These are phyloP conservation scores for Solanum dulcamara DNA, from an alignment of 257 asterid species.

Conservation along the genomic window DNA sequence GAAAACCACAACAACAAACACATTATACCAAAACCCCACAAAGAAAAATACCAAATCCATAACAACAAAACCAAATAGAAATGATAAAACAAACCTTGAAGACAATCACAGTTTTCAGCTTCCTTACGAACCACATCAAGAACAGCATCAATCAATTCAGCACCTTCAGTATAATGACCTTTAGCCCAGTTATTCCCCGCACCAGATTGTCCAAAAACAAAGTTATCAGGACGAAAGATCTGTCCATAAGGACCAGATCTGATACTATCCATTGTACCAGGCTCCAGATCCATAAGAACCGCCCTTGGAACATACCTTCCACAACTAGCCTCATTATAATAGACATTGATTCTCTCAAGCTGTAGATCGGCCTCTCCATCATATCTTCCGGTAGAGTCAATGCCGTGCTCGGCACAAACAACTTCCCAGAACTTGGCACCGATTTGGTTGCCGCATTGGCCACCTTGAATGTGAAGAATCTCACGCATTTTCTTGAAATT, in stretches of 20 bases:
- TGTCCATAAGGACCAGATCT: not conserved
- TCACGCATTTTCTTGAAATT: not conserved
- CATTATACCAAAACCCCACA: not conserved
- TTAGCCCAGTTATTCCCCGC: not conserved
- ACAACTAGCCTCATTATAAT: not conserved
- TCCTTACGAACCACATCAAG: not conserved
- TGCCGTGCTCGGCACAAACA: not conserved
- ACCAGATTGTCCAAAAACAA: not conserved
- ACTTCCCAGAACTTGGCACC: conserved; percentile 1
- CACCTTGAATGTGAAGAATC: not conserved
- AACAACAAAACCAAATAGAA: not conserved
- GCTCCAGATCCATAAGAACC: not conserved
- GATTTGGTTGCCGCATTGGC: not conserved
- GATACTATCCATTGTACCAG: not conserved
- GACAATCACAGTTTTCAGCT: not conserved
- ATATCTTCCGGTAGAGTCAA: not conserved
- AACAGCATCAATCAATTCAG: not conserved
- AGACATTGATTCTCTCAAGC: not conserved
- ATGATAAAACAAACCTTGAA: not conserved
- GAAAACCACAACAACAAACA: not conserved
- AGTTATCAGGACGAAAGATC: not conserved
- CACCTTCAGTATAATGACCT: not conserved
- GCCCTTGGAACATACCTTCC: not conserved
- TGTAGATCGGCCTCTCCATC: not conserved
- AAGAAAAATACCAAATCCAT: not conserved